Conservation (phyloP, 441 rosid genomes). For the Cnidoscolus chayamansa region DNA sequence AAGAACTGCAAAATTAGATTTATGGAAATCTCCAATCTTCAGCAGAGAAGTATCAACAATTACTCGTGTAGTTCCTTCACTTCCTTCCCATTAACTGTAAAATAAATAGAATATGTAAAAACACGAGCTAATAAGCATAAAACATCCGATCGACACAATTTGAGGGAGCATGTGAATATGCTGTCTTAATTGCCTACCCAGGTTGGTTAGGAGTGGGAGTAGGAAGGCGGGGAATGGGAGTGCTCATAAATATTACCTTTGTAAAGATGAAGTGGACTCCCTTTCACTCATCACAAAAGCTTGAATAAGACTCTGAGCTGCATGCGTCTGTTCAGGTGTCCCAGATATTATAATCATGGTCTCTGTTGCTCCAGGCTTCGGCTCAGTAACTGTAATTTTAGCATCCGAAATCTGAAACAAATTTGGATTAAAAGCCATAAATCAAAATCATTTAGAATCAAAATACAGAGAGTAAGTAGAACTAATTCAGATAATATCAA, state of each 20-base stretch:
- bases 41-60: slow-evolving; percentile 17
- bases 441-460: background rate
- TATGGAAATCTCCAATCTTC: slow-evolving; percentile 26
- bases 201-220: background rate
- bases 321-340: slow-evolving; percentile 81
- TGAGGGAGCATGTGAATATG: background rate
- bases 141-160: background rate
- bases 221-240: background rate
- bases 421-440: background rate
- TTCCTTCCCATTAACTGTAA: slow-evolving; percentile 16
- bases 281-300: slow-evolving; percentile 75
- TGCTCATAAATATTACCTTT: slow-evolving; percentile 22
- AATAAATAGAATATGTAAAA: background rate
- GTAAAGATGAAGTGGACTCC: slow-evolving; percentile 37
- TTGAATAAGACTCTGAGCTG: slow-evolving; percentile 82
- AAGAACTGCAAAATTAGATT: slow-evolving; percentile 21
- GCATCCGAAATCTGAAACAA: slow-evolving; percentile 69
- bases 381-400: slow-evolving; percentile 51
- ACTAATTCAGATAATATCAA: background rate
- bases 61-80: slow-evolving; percentile 9
- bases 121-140: background rate
- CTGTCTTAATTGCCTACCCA: slow-evolving; percentile 6
- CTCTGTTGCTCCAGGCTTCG: slow-evolving; percentile 59
- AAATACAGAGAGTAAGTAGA: background rate
- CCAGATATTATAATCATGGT: slow-evolving; percentile 71